A percentile compares a stretch with the other conserved stretches of the same genome.
Evolutionary conservation across 176 grass and related monocot genomes (phyloP).

Genomic region (Raddia distichophylla): DNA sequence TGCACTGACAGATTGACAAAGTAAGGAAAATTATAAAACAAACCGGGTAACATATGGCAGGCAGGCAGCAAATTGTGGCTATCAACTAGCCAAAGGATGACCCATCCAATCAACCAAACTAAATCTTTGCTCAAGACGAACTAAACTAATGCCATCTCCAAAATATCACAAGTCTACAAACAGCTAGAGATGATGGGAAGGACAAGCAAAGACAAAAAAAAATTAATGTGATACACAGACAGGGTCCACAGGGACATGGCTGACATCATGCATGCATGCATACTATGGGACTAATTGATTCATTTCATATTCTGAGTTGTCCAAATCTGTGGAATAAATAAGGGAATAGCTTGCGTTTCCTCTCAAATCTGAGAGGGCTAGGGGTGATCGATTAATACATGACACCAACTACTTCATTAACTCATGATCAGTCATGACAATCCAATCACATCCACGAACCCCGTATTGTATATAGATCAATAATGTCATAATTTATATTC

Average conservation of each 20-base stretch:
- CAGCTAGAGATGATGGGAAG: neutral
- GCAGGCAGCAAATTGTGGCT: neutral
- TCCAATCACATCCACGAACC: constrained; percentile 30
- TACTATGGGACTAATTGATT: neutral
- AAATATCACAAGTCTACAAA: neutral
- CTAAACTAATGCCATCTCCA: neutral
- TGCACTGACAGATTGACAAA: neutral
- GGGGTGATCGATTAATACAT: constrained; percentile 7
- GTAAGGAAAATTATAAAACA: neutral
- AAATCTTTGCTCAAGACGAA: constrained; percentile 24
- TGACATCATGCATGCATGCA: constrained; percentile 32
- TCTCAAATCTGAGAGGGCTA: constrained; percentile 10
- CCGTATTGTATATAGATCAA: constrained; percentile 36
- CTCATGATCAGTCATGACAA: constrained; percentile 8
- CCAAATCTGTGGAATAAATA: constrained; percentile 33
- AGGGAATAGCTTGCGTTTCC: neutral
- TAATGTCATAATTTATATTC: constrained; percentile 31
- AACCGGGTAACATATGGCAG: neutral
- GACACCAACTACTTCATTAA: constrained; percentile 28
- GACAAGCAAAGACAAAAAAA: neutral
- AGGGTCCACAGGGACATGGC: constrained; percentile 23
- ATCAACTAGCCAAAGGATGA: constrained; percentile 16
- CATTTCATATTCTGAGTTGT: constrained; percentile 29
- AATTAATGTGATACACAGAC: constrained; percentile 28
- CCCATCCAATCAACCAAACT: neutral